Evolutionary conservation across 202 grass and related monocot genomes (phyloP).

Genomic region (Panicum virgatum): DNA sequence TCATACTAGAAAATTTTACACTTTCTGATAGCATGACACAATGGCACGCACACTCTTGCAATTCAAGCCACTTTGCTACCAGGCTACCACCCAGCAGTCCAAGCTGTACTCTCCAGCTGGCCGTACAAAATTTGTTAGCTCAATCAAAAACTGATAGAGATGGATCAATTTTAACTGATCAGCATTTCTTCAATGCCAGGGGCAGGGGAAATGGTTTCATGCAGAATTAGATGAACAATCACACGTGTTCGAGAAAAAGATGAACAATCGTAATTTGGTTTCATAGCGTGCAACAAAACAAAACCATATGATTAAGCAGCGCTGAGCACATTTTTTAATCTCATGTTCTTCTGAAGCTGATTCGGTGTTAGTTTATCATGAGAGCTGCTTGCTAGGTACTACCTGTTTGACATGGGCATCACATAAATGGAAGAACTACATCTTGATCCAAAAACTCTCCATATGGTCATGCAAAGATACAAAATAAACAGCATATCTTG

Average conservation of each 20-base stretch:
- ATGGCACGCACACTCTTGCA: not conserved
- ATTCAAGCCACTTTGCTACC: not conserved
- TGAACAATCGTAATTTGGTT: not conserved
- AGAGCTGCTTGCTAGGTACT: not conserved
- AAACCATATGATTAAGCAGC: not conserved
- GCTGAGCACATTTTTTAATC: not conserved
- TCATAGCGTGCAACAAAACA: not conserved
- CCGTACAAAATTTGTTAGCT: not conserved
- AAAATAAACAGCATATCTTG: not conserved
- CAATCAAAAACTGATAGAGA: not conserved
- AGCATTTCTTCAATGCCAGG: not conserved
- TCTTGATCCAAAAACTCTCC: not conserved
- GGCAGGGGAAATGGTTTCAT: not conserved
- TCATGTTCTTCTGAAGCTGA: not conserved
- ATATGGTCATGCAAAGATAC: not conserved
- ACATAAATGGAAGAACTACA: not conserved
- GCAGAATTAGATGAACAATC: not conserved
- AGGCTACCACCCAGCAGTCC: not conserved
- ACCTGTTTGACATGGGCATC: not conserved
- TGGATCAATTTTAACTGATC: not conserved
- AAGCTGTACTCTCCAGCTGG: not conserved
- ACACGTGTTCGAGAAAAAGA: too few relatives aligned
- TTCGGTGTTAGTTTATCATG: not conserved
- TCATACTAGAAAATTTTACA: not conserved
- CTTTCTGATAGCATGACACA: not conserved